Evolutionary conservation across 352 stramenopile species (phyloP).

Genomic region (Globisporangium viniferum): DNA sequence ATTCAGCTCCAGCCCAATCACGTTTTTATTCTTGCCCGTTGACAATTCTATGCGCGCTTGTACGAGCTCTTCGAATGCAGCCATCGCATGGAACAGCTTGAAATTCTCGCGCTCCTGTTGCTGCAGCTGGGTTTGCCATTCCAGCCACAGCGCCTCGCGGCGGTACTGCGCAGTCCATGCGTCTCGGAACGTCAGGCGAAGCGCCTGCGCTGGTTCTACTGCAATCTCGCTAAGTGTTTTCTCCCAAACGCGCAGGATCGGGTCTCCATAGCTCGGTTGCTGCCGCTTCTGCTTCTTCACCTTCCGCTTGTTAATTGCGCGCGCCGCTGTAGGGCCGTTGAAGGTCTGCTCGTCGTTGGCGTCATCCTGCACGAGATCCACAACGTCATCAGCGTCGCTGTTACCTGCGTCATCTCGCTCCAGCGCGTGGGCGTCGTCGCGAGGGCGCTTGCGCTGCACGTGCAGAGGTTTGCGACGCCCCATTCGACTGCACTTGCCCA

Average conservation of each 20-base stretch:
- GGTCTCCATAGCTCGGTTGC: not conserved
- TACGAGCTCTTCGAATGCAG: not conserved
- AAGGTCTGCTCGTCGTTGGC: not conserved
- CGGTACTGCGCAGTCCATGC: constrained; percentile 10
- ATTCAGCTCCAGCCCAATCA: constrained; percentile 6
- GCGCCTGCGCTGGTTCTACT: not conserved
- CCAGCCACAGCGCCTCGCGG: constrained; percentile 12
- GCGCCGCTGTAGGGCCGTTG: not conserved
- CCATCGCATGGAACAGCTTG: not conserved
- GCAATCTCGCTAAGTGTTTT: not conserved
- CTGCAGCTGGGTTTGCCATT: not conserved
- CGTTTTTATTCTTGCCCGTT: not conserved
- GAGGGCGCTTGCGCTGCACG: constrained; percentile 26
- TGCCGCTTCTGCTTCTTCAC: constrained; percentile 5
- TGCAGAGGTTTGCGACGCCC: constrained; percentile 27
- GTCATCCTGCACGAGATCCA: not conserved
- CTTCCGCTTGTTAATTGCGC: not conserved
- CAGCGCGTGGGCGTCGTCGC: constrained; percentile 1
- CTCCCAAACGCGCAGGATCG: constrained; percentile 7
- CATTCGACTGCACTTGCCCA: constrained; percentile 18
- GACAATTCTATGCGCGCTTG: not conserved
- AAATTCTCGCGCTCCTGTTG: not conserved
- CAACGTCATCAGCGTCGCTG: not conserved
- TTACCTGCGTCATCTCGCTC: not conserved
- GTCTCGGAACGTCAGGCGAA: constrained; percentile 16